Base-by-base conservation (phyloP, 768 basidiomycete species). In the Pulveroboletus ravenelii region DNA sequence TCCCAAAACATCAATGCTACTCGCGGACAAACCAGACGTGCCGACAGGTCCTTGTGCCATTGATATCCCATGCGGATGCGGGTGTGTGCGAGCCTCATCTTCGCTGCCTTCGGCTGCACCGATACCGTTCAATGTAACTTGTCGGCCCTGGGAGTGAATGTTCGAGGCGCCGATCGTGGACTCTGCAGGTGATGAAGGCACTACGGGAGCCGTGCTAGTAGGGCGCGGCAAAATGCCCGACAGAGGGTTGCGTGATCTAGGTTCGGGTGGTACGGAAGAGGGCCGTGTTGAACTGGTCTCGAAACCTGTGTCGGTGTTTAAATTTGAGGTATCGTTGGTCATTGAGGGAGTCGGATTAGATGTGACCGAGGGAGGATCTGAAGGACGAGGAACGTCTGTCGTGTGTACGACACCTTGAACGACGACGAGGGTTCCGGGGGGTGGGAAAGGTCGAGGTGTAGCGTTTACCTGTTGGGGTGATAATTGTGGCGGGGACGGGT, bases 391-490 rank as follows among this genome's bases (percentile, higher is more conserved):
- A 25, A 78, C 76, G 65, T 88, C 86, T 4, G 84, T 83, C 1
- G 87, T 88, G 54, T 89, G 86, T 1, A 89, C 87, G 36, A 89
- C 86, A 43, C 87, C 87, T 66, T 90, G 87, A 0, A 90, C 87
- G 32, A 90, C 85, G 23, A 90, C 87, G 3, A 90, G 75, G 3
- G 87, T 88, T 13, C 87, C 86, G 0, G 86, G 82, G 0, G 85
- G 82, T 32, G 85, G 85, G 62, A 87, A 87, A 48, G 76, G 75
- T 18, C 78, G 70, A n/a, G 53, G 56, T 36, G 17, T 48, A 41
- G 23, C 42, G 35, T 44, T 68, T 18, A 49, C 37, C 12, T 57
- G 59, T 27, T 65, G 60, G 30, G 63, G 44, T 32, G 60, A 50
- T 44, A 62, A 52, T 20, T 66, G 58, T 41, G 65, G 40, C 42